Percentiles rank a stretch among this genome's conserved stretches.
phyloP scores from a whole-genome alignment of 2,329 filamentous ascomycete genomes.

The Colletotrichum liaoningense region DNA sequence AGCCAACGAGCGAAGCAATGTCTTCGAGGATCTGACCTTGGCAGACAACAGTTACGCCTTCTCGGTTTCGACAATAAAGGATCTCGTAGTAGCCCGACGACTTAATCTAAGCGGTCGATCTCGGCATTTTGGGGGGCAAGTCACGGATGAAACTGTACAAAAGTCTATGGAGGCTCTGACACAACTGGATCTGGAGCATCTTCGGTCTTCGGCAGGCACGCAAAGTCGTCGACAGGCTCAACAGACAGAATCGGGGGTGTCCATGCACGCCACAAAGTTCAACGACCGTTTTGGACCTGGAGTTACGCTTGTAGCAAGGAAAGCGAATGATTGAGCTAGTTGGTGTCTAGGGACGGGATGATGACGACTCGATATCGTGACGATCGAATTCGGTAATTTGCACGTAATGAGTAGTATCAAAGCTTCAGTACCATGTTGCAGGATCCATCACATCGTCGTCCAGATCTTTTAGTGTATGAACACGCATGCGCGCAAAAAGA shows the following conservation, averaged over 20 bases:
- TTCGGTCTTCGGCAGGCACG: not conserved
- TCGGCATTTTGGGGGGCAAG: slow-evolving; percentile 15
- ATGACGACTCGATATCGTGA: too few relatives aligned
- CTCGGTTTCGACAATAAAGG: slow-evolving; percentile 40
- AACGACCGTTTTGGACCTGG: not conserved
- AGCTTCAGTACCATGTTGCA: too few relatives aligned
- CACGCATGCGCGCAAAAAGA: too few relatives aligned
- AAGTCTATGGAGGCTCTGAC: slow-evolving; percentile 13
- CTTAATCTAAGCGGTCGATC: slow-evolving; percentile 33
- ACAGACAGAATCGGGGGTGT: not conserved
- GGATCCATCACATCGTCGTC: too few relatives aligned
- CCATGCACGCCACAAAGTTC: not conserved
- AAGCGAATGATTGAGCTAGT: too few relatives aligned
- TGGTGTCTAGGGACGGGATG: too few relatives aligned
- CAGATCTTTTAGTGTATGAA: too few relatives aligned
- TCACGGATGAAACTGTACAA: slow-evolving; percentile 12
- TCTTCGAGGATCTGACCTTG: slow-evolving; percentile 42
- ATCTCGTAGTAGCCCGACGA: slow-evolving; percentile 39
- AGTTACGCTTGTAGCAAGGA: not conserved
- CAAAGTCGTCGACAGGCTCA: not conserved
- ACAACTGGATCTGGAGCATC: slow-evolving; percentile 1
- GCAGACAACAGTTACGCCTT: slow-evolving; percentile 39
- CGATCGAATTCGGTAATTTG: too few relatives aligned
- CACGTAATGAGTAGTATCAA: too few relatives aligned
- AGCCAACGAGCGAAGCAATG: slow-evolving; percentile 37